Evolutionary conservation across 352 stramenopile species (phyloP), one percentile per base, ranked within the genome.

Genomic region (Phytophthora palmivora): DNA sequence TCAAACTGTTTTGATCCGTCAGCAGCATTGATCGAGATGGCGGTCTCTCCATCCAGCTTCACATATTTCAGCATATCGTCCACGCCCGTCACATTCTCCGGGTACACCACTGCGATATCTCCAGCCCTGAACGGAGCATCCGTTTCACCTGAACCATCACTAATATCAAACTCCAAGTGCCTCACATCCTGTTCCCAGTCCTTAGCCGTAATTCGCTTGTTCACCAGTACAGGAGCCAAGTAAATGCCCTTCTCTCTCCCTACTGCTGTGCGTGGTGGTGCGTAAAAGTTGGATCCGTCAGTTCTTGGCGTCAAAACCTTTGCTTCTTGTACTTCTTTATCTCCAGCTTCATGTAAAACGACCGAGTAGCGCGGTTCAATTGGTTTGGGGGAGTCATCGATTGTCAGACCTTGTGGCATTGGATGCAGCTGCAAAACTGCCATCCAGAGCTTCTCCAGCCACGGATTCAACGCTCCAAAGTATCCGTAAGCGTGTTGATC

Each of bases 401-500:
- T 67, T 24, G 66, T 46, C 14, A 85, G 75, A n/a, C 73, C 83
- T 2, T 74, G 63, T 2, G 83, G 74, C 30, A 94, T 56, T 6
- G 78, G 79, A 51, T 82, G 70, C 34, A 73, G 62, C 32, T 70
- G 36, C 34, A 94, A 49, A 54, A 94, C 67, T 4, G 63, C 71
- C 9, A 61, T 34, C 84, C 87, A 95, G 14, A 95, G 70, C 63
- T 82, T 84, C 28, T 87, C 70, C n/a, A 93, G 58, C 88, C 85
- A 94, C 24, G 84, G 79, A 43, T 91, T 92, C 24, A 94, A 55
- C n/a, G 82, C 84, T 9, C 88, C 87, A 67, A 96, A 93, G 62
- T 92, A 93, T 12, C 89, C 90, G 11, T 89, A 70, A n/a, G 72
- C 72, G 41, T 95, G 92, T 56, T 97, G 91, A 58, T 97, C 91